Conservation (phyloP, 1,284 basidiomycete species). For the Boletus sp. region DNA sequence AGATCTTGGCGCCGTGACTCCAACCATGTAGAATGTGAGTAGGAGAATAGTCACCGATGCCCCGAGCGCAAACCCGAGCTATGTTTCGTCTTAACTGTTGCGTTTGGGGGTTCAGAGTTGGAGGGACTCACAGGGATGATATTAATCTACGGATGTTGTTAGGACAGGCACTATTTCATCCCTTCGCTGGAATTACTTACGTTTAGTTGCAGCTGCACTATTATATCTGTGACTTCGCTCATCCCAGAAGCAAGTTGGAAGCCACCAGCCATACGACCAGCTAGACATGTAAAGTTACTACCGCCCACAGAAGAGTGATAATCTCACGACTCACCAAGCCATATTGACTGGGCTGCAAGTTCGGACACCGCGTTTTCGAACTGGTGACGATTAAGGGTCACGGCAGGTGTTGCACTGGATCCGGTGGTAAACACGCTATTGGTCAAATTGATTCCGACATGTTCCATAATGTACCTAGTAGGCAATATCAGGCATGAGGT, state of each 20-base stretch:
- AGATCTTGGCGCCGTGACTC: background rate
- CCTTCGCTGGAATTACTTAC: background rate
- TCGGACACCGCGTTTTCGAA: background rate
- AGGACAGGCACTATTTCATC: background rate
- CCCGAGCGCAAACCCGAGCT: background rate
- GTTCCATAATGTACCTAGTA: background rate
- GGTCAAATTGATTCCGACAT: background rate
- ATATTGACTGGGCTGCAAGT: background rate
- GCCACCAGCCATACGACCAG: background rate
- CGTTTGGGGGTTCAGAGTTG: background rate
- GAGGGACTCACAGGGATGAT: background rate
- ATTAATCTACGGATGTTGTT: background rate
- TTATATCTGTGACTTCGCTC: background rate
- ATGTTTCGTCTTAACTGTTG: background rate
- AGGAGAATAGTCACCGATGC: background rate
- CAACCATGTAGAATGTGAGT: background rate
- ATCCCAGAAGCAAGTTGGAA: background rate
- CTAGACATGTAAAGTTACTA: background rate
- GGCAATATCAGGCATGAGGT: background rate
- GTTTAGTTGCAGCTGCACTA: background rate
- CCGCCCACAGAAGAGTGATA: background rate
- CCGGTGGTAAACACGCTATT: background rate
- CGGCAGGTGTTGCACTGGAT: background rate
- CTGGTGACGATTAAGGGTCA: background rate
- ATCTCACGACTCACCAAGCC: background rate